Percentiles rank a stretch among this genome's conserved stretches.
phyloP scores from a whole-genome alignment of 306 rosid genomes.

The Cucumis sativus region Cucumber_9930_V3 NC_026659.2:26021501-26022000 shows the following conservation, averaged over 20 bases:
- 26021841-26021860: neutral
- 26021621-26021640: neutral
- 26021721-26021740: slow-evolving; percentile 3
- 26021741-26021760: neutral
- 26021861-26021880: neutral
- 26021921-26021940: neutral
- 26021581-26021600: neutral
- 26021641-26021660: neutral
- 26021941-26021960: neutral
- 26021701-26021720: neutral
- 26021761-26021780: neutral
- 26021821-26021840: neutral
- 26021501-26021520: neutral
- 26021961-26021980: neutral
- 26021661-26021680: neutral
- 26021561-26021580: neutral
- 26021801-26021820: neutral
- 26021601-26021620: neutral
- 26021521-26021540: neutral
- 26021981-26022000: neutral
- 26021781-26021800: neutral
- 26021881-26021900: neutral
- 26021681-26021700: slow-evolving; percentile 8
- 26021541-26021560: neutral
- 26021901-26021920: neutral